Base-by-base conservation (phyloP, 2,329 filamentous ascomycete species). In the Claviceps purpurea region DNA sequence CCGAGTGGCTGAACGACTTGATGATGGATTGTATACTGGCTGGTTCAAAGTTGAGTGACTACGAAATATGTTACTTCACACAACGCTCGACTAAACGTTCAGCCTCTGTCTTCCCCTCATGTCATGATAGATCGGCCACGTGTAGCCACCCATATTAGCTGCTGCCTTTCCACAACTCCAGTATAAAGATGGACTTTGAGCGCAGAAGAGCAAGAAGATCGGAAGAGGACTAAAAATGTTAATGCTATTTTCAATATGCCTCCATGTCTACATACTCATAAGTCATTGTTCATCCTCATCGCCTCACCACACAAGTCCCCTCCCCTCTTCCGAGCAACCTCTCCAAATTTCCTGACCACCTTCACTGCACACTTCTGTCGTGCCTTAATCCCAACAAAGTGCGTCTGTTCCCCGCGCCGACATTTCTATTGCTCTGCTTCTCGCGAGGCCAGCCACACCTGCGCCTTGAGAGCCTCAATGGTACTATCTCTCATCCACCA, bases 401-500 rank as follows among this genome's bases (percentile, higher is more conserved):
- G 24, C 18, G 20, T 39, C 52, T 48, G 52, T 30, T 16, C 14
- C 18, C 39, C 14, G 44, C 14, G 22, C 13, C 16, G 46, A 39
- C 18, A 34, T n/a, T 47, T 26, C 55, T 61, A 63, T 44, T 60
- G 53, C 52, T 65, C 62, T 6, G 58, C 64, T 38, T 67, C 68
- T 41, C 69, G 63, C 2, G 70, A 72, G 18, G 70, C 72, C 52
- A 79, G 66, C 72, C 76, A 80, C 0, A 77, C 71, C 57, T 67
- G 72, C 0, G 77, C 76, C 63, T 78, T 80, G 46, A 81, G 61
- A 40, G 68, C 67, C 60, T 81, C 77, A 14, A 81, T 69, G 5
- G 75, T 72, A 41, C 73, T 74, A 50, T 79, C 75, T 49, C 73
- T 64, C 61, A 81, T 66, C 78, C 78, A 81, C 68, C 77, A 79